These are phyloP conservation scores for Trichosporon sp. DNA, from an alignment of 1,284 basidiomycete species.

Conservation along the genomic window DNA sequence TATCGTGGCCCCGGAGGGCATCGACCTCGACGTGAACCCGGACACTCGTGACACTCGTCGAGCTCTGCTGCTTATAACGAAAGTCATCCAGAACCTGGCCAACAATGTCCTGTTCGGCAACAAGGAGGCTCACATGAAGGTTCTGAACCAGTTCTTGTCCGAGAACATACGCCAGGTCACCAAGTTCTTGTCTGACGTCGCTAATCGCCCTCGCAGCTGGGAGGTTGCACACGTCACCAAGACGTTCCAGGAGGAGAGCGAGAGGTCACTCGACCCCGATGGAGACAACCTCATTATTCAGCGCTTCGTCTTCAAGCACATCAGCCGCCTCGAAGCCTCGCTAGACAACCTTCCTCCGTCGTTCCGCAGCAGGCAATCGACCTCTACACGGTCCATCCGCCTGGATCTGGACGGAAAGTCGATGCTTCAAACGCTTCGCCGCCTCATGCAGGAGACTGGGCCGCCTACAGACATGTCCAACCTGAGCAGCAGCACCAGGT, in stretches of 20 bases:
- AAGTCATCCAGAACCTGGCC: constrained; percentile 84
- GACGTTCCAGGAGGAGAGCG: constrained; percentile 32
- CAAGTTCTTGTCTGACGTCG: constrained; percentile 72
- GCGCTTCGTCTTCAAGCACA: constrained; percentile 37
- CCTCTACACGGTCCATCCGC: constrained; percentile 25
- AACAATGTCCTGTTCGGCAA: constrained; percentile 90
- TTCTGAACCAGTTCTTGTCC: constrained; percentile 69
- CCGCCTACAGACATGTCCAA: constrained; percentile 62
- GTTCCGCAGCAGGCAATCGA: constrained; percentile 19
- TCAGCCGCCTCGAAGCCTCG: constrained; percentile 26
- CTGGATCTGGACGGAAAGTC: constrained; percentile 61
- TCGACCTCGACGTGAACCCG: constrained; percentile 72
- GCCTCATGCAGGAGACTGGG: constrained; percentile 68
- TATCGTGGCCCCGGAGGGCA: constrained; percentile 73
- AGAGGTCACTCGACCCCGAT: constrained; percentile 32
- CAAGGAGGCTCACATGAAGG: constrained; percentile 72
- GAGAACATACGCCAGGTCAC: constrained; percentile 74
- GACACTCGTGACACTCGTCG: constrained; percentile 60
- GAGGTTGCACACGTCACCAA: constrained; percentile 36
- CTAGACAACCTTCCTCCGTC: constrained; percentile 29
- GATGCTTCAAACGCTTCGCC: constrained; percentile 69
- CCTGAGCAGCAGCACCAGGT: constrained; percentile 53
- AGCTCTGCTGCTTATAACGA: constrained; percentile 77
- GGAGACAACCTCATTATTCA: constrained; percentile 38
- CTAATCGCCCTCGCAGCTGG: constrained; percentile 49